These are phyloP conservation scores for Populus tomentosa DNA, from an alignment of 441 rosid species.

Conservation along the genomic window DNA sequence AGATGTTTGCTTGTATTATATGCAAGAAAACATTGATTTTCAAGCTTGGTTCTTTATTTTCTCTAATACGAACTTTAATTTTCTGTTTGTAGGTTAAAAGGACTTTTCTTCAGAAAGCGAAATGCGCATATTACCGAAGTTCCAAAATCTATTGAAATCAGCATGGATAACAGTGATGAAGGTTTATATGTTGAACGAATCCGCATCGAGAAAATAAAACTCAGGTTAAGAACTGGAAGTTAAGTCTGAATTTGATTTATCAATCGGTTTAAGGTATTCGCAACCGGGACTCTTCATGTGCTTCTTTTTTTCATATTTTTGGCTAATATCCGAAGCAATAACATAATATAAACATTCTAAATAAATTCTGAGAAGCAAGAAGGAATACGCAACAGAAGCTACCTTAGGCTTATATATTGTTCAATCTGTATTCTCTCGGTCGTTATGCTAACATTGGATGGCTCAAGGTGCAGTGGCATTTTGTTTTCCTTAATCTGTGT, in stretches of 20 bases:
- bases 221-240: conserved; percentile 37
- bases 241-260: neutral
- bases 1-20: neutral
- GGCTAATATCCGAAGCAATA: neutral
- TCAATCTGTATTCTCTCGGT: neutral
- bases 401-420: neutral
- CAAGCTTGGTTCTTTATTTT: neutral
- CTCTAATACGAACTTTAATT: neutral
- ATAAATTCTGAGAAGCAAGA: neutral
- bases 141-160: conserved; percentile 35
- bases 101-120: conserved; percentile 37
- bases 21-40: neutral
- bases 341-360: neutral
- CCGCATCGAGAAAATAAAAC: conserved; percentile 62
- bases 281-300: too few relatives aligned
- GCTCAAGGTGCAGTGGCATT: neutral
- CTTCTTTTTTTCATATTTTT: too few relatives aligned
- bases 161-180: conserved; percentile 32
- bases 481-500: neutral
- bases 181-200: conserved; percentile 58
- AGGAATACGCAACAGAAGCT: neutral
- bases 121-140: conserved; percentile 14
- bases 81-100: conserved; percentile 38
- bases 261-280: neutral
- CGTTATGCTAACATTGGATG: neutral